These are phyloP conservation scores for Mallotus japonicus DNA, from an alignment of 441 rosid species.

Conservation along the genomic window DNA sequence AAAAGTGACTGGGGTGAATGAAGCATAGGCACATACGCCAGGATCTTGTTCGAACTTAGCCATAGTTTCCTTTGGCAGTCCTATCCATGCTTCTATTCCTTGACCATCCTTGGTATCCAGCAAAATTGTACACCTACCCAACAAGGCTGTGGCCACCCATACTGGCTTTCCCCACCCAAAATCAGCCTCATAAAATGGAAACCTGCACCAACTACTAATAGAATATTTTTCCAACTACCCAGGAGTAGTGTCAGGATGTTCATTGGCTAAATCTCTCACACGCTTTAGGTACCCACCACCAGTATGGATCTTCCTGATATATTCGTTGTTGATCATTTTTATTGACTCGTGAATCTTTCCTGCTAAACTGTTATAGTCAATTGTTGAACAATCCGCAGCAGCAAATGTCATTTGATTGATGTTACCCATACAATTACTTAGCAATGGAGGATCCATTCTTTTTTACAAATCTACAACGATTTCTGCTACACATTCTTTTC, in stretches of 20 bases:
- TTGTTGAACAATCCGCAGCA: neutral
- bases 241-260: neutral
- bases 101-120: slow-evolving; percentile 21
- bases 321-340: neutral
- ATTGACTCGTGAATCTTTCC: slow-evolving; percentile 17
- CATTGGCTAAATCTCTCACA: neutral
- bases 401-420: neutral
- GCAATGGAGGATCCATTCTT: slow-evolving; percentile 18
- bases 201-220: slow-evolving; percentile 22
- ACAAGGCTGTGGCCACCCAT: slow-evolving; percentile 7
- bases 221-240: neutral
- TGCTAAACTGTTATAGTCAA: neutral
- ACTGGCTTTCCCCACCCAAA: slow-evolving; percentile 15
- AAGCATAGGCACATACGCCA: slow-evolving; percentile 7
- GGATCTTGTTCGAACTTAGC: slow-evolving; percentile 14
- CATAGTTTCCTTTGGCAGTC: slow-evolving; percentile 19
- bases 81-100: slow-evolving; percentile 30
- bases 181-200: slow-evolving; percentile 25
- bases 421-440: slow-evolving; percentile 17
- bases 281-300: neutral
- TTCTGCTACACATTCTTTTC: neutral
- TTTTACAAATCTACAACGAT: slow-evolving; percentile 7
- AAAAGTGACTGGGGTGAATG: neutral
- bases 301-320: neutral
- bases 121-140: neutral